Evolutionary conservation across 345 rosid genomes (phyloP).

Genomic region (Eucalyptus virginea): DNA sequence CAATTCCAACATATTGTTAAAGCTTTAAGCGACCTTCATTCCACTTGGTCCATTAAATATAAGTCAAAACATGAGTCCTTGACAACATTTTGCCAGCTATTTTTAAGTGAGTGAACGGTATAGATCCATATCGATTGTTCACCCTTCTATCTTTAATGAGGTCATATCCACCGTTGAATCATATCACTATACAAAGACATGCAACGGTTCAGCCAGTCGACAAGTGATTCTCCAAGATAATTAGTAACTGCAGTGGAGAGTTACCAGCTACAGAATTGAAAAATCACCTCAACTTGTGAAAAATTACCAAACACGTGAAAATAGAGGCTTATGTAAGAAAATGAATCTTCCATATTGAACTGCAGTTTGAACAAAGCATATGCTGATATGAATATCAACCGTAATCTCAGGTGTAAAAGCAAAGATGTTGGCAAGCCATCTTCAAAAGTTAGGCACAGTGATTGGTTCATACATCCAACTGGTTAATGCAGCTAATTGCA

Average conservation of each 20-base stretch:
- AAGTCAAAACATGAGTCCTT: not conserved
- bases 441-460: not conserved
- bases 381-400: not conserved
- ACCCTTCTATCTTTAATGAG: not conserved
- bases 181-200: not conserved
- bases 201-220: not conserved
- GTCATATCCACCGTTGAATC: not conserved
- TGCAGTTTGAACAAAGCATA: not conserved
- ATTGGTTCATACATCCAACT: not conserved
- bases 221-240: not conserved
- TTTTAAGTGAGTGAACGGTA: not conserved
- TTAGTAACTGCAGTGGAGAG: not conserved
- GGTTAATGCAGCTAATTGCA: not conserved
- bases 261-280: not conserved
- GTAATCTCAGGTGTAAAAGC: not conserved
- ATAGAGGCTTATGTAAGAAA: not conserved
- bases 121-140: not conserved
- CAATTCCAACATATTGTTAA: not conserved
- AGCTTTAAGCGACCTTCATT: not conserved
- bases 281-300: not conserved
- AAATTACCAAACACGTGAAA: not conserved
- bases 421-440: not conserved
- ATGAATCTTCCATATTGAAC: not conserved
- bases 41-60: not conserved
- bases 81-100: not conserved